These are phyloP conservation scores for Phytophthora aleatoria DNA, from an alignment of 352 stramenopile genomes.

Conservation along the genomic window DNA sequence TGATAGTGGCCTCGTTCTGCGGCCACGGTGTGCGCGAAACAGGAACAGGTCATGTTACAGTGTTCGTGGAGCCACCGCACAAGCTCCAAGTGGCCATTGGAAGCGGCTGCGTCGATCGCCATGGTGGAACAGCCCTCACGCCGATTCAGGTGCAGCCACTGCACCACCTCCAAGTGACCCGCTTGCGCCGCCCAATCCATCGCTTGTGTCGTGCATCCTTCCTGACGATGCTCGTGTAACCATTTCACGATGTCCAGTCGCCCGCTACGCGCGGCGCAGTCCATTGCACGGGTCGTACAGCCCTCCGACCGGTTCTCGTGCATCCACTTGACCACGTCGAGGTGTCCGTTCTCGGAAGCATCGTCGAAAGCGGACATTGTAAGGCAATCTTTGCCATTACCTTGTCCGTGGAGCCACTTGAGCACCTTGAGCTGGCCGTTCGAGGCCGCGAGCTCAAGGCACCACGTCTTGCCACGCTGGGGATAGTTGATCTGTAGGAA, in stretches of 20 bases:
- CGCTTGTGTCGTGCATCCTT: conserved; percentile 32
- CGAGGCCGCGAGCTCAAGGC: conserved; percentile 25
- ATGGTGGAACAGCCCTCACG: conserved; percentile 26
- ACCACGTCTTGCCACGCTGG: conserved; percentile 23
- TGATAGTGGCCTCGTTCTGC: conserved; percentile 24
- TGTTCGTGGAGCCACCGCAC: conserved; percentile 30
- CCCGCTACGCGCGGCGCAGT: conserved; percentile 22
- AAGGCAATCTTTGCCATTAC: conserved; percentile 14
- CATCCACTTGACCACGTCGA: conserved; percentile 33
- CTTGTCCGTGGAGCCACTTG: conserved; percentile 28
- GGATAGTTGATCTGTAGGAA: conserved; percentile 30
- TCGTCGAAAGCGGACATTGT: conserved; percentile 34
- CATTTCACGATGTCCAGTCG: conserved; percentile 27
- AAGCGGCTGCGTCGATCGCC: conserved; percentile 24
- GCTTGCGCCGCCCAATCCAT: conserved; percentile 32
- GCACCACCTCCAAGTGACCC: conserved; percentile 26
- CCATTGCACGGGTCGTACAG: conserved; percentile 31
- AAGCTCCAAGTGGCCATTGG: conserved; percentile 23
- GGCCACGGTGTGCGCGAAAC: conserved; percentile 12
- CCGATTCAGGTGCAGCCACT: conserved; percentile 29
- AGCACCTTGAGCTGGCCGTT: conserved; percentile 26
- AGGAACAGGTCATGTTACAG: conserved; percentile 27
- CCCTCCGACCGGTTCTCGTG: conserved; percentile 18
- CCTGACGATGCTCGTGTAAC: conserved; percentile 20
- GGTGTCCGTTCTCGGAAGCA: conserved; percentile 26